These are phyloP conservation scores for Cutaneotrichosporon dermatis DNA, from an alignment of 1,284 basidiomycete genomes.

Conservation along the genomic window DNA sequence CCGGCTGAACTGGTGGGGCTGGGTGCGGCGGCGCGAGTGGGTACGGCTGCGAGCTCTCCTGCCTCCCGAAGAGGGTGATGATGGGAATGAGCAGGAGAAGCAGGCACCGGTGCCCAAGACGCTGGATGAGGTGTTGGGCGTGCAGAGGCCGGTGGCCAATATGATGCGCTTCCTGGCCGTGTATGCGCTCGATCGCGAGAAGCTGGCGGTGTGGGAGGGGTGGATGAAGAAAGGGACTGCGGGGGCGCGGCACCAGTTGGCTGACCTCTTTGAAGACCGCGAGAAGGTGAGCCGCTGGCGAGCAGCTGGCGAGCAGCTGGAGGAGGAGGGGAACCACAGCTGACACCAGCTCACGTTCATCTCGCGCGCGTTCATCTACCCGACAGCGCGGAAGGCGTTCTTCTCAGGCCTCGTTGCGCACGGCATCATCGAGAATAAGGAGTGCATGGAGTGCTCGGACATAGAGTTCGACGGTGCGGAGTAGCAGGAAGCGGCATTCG, in stretches of 20 bases:
- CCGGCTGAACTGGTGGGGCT: slow-evolving; percentile 43
- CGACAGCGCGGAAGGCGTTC: slow-evolving; percentile 3
- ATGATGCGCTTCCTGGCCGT: slow-evolving; percentile 23
- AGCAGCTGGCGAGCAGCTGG: no score
- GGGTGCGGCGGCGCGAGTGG: slow-evolving; percentile 47
- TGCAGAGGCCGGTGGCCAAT: slow-evolving; percentile 12
- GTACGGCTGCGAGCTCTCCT: slow-evolving; percentile 32
- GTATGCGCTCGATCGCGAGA: slow-evolving; percentile 34
- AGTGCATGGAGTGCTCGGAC: slow-evolving; percentile 4
- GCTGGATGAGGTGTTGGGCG: slow-evolving; percentile 5
- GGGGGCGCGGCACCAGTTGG: slow-evolving; percentile 11
- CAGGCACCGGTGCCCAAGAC: background rate
- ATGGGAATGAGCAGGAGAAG: background rate
- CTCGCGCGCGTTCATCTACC: slow-evolving; percentile 10
- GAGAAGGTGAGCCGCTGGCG: slow-evolving; percentile 5
- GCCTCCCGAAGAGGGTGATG: background rate
- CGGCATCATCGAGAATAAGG: background rate
- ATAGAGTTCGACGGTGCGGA: background rate
- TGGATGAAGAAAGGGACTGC: slow-evolving; percentile 27
- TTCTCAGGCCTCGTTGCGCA: background rate
- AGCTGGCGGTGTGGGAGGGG: slow-evolving; percentile 30
- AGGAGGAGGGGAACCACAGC: background rate
- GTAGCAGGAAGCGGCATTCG: background rate
- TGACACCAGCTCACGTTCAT: slow-evolving; percentile 13
- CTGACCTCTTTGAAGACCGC: background rate